Conservation (phyloP, 2,329 filamentous ascomycete species). For the Pestalotiopsis sp. region DNA sequence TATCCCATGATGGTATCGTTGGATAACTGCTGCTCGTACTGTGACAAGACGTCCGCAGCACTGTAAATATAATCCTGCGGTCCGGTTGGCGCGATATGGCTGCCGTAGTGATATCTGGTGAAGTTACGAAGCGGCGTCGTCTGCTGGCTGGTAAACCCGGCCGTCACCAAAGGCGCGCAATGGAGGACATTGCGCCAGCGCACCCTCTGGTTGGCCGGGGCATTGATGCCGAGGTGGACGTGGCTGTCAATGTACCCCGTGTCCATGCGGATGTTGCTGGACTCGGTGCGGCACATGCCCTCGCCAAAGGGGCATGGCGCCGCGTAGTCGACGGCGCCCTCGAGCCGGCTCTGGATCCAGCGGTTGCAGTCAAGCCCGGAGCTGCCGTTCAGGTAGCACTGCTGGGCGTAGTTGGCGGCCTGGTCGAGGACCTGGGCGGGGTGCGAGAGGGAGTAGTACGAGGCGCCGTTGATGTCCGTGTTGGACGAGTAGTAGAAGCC, state of each 20-base stretch:
- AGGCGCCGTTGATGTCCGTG: background rate
- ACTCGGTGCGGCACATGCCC: conserved; percentile 9
- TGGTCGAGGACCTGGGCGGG: conserved; percentile 6
- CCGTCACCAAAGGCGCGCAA: conserved; percentile 14
- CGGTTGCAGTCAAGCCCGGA: background rate
- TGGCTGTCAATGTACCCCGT: conserved; percentile 18
- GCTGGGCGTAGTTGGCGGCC: conserved; percentile 16
- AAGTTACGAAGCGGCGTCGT: background rate
- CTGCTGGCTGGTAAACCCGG: background rate
- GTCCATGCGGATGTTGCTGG: conserved; percentile 13
- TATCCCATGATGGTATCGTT: background rate
- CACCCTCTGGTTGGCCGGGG: conserved; percentile 10
- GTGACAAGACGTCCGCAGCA: background rate
- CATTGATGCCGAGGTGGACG: conserved; percentile 16
- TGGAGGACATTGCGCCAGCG: conserved; percentile 13
- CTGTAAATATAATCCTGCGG: background rate
- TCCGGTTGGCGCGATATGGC: background rate
- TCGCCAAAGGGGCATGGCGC: conserved; percentile 16
- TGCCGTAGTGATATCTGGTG: conserved; percentile 9
- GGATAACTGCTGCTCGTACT: background rate
- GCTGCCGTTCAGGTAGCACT: conserved; percentile 14
- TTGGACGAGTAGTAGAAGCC: background rate
- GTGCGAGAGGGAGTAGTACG: background rate
- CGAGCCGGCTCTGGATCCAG: background rate
- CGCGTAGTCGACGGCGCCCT: background rate